Base-by-base conservation (phyloP, 257 asterid species). In the Echites panduratus region DNA sequence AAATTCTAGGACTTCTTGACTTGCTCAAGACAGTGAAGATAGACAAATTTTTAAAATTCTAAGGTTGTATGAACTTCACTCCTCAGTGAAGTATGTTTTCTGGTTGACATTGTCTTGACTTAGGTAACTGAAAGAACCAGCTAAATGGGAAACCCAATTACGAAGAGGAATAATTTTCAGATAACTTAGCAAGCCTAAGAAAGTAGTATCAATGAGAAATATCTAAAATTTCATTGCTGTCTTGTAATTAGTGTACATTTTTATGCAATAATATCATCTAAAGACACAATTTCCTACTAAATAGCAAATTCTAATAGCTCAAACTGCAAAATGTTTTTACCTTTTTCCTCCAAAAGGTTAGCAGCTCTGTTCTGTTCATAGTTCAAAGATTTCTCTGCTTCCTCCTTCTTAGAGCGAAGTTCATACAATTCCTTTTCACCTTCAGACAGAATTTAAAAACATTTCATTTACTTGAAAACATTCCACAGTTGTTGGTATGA, bases 351-450 rank as follows among this genome's bases (percentile, higher is more conserved):
- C 78, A 87, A 80, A 67, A 85, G 74, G 62, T 75, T 52, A 73
- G 79, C 73, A 24, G 86, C 80, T 84, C 78, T 88, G 73, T 72
- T 85, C 77, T 86, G 84, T 76, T 89, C 96, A 82, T 73, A 79
- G 78, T 76, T 82, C 64, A 88, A 85, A 76, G 73, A 77, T 76
- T 82, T 84, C 89, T 86, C 93, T 78, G 82, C 62, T 76, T 80
- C 80, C 78, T 82, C 86, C 87, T 87, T 92, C 82, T 83, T 87
- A 61, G 72, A 69, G 47, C 83, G 77, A 78, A 95, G 89, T 78
- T 88, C 88, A 86, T 66, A 75, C 79, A 95, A 86, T 84, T 92
- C 98, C 80, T 75, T 75, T 77, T 89, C 97, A 70, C 99, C 99
- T 94, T 73, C 45, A 87, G 73, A 70, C 24, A 68, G 67, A 71